Conservation (phyloP, 805 yeast genomes). For the Kodamaea sagamina region DNA sequence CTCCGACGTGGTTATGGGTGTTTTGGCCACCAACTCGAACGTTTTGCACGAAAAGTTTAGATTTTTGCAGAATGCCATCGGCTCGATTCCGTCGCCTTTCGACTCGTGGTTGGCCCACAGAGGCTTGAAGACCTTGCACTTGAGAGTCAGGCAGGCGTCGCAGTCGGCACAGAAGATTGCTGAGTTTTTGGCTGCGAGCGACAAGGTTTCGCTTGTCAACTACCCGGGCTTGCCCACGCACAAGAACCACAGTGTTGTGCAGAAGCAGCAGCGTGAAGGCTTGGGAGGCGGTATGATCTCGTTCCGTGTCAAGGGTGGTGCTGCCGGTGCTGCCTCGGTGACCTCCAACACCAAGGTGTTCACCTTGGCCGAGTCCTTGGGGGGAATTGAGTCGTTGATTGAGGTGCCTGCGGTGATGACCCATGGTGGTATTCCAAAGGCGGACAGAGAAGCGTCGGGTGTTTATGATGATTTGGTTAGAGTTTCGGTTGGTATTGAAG, state of each 20-base stretch:
- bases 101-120: constrained; percentile 93
- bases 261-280: constrained; percentile 76
- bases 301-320: constrained; percentile 83
- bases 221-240: constrained; percentile 81
- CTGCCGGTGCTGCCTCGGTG: constrained; percentile 71
- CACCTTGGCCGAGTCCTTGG: constrained; percentile 86
- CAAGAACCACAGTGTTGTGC: constrained; percentile 61
- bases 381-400: constrained; percentile 82
- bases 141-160: constrained; percentile 74
- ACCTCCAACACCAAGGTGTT: constrained; percentile 73
- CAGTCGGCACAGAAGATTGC: constrained; percentile 68
- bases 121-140: constrained; percentile 83
- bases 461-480: constrained; percentile 81
- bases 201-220: constrained; percentile 64
- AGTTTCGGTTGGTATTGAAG: constrained; percentile 34
- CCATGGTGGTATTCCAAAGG: constrained; percentile 85
- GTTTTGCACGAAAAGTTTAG: constrained; percentile 62
- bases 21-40: constrained; percentile 68
- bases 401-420: constrained; percentile 93
- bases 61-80: constrained; percentile 84
- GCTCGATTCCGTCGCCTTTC: constrained; percentile 87
- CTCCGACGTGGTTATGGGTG: constrained; percentile 88
- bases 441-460: constrained; percentile 74
- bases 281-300: constrained; percentile 93
- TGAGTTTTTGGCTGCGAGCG: constrained; percentile 53